phyloP scores from a whole-genome alignment of 1,284 basidiomycete genomes.

The Tranzscheliella williamsii region DNA sequence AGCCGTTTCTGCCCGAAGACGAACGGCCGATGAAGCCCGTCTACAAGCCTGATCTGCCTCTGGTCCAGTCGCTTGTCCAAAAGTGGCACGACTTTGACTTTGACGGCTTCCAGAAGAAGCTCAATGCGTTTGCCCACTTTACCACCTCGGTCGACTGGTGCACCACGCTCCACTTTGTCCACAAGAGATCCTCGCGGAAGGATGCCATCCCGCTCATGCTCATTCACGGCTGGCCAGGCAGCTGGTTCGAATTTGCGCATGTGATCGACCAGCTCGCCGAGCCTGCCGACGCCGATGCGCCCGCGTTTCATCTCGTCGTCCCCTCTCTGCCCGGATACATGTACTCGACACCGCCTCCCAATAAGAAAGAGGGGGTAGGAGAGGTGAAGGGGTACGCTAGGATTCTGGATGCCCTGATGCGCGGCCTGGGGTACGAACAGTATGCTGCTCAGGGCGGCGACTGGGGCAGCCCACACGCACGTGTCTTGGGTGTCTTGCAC shows the following conservation, averaged over 20 bases:
- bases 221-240: conserved; percentile 54
- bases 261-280: conserved; percentile 35
- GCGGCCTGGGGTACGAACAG: conserved; percentile 34
- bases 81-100: conserved; percentile 33
- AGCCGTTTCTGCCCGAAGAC: conserved; percentile 30
- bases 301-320: conserved; percentile 54
- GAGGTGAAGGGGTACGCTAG: conserved; percentile 39
- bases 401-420: conserved; percentile 49
- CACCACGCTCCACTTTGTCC: conserved; percentile 45
- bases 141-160: conserved; percentile 50
- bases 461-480: conserved; percentile 46
- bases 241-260: conserved; percentile 41
- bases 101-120: conserved; percentile 9
- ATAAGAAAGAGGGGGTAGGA: conserved; percentile 22
- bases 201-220: conserved; percentile 54
- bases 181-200: conserved; percentile 22
- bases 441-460: conserved; percentile 54
- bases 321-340: conserved; percentile 51
- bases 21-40: conserved; percentile 10
- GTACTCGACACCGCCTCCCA: conserved; percentile 42
- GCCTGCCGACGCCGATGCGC: conserved; percentile 17
- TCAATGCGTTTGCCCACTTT: conserved; percentile 41
- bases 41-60: conserved; percentile 26
- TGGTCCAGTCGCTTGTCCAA: conserved; percentile 16
- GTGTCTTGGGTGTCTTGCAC: conserved; percentile 31